A percentile compares a stretch with the other conserved stretches of the same genome.
Evolutionary conservation across 2,329 filamentous ascomycete genomes (phyloP).

Genomic region (Coniella vitis): DNA sequence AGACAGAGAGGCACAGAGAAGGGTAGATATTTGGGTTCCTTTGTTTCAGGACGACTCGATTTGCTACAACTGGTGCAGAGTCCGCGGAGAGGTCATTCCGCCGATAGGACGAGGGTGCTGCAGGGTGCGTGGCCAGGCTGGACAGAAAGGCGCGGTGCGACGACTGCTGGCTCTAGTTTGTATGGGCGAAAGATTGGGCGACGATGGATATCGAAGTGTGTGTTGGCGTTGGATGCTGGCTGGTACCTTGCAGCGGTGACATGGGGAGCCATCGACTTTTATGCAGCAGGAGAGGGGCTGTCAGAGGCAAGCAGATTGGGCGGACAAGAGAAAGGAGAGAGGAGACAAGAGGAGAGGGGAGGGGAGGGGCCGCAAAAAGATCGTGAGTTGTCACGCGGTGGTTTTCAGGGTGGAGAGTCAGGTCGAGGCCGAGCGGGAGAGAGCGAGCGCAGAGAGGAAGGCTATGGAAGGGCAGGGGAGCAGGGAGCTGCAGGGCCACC

Average conservation of each 20-base stretch:
- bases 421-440: not conserved
- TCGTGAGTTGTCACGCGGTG: conserved; percentile 15
- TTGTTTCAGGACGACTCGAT: not conserved
- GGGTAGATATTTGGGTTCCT: not conserved
- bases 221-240: not conserved
- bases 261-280: conserved; percentile 7
- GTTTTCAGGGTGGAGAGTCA: conserved; percentile 2
- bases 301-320: not conserved
- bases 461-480: too few relatives aligned
- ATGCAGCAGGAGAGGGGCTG: not conserved
- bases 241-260: conserved; percentile 9
- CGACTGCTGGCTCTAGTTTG: not conserved
- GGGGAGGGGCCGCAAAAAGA: not conserved
- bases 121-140: not conserved
- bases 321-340: not conserved
- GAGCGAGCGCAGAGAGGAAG: not conserved
- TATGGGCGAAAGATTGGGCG: conserved; percentile 9
- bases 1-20: too few relatives aligned
- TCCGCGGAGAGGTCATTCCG: conserved; percentile 2
- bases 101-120: not conserved
- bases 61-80: not conserved
- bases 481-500: too few relatives aligned
- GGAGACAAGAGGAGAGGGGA: not conserved
- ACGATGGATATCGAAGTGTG: not conserved
- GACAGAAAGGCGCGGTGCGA: too few relatives aligned